Base-by-base conservation (phyloP, 192 early-diverging fungal species). In the Umbelopsis ramanniana region DNA sequence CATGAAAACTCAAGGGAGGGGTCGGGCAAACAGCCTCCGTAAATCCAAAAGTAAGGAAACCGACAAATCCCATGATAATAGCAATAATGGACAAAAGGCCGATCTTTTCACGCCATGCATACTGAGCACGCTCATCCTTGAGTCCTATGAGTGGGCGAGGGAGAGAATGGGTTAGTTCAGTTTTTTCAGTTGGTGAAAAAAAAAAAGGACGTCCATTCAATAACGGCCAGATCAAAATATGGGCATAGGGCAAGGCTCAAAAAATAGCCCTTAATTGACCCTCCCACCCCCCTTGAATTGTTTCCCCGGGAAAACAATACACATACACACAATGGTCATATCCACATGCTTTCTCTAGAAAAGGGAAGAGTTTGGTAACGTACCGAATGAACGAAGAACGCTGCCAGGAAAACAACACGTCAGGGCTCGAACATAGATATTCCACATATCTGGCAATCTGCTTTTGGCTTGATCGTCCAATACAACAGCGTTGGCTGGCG, bases 51-150 rank as follows among this genome's bases (percentile, higher is more conserved):
- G 93, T 96, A 67, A 96, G 74, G 78, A 96, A 96, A 24, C 92
- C 95, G 45, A 96, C 87, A 29, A 76, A 73, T 6, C 67, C 72
- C 87, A 94, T 93, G 60, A 95, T 80, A 0, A 93, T 1, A 8
- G 91, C 23, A 72, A 96, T 95, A 67, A 96, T 83, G 37, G 87
- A 89, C 46, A 95, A 91, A 11, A 97, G 81, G 0, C 92, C 94
- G 70, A 97, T 90, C 79, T 97, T 97, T 81, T 97, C 96, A 75
- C 94, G 88, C 91, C 92, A 97, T 29, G 96, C 96, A 71, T 78
- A 76, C 68, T 93, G 93, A 75, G 89, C 85, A 43, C 74, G 82
- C 14, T 69, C 48, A 45, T 86, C 81, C 23, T 79, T 73, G 76
- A 92, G 89, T 6, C 92, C 92, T 85, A 80, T 48, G 9, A 52